A percentile compares a stretch with the other conserved stretches of the same genome.
phyloP scores from a whole-genome alignment of 345 rosid genomes.

The Angophora floribunda region DNA sequence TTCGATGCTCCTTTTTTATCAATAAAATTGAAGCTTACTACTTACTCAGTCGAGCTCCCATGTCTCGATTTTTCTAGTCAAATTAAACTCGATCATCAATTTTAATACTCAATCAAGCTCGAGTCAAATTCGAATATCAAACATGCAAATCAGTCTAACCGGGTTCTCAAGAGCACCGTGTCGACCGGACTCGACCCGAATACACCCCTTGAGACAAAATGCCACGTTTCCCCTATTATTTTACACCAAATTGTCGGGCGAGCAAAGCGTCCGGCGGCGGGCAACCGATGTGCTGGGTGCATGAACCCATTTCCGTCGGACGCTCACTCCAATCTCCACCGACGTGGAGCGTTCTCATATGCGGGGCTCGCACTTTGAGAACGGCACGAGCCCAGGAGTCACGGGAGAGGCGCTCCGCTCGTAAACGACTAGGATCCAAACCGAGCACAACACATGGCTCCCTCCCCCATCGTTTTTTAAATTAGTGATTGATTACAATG shows the following conservation, averaged over 20 bases:
- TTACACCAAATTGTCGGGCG: not conserved
- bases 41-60: not conserved
- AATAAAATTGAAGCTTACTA: too few species aligned
- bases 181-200: too few species aligned
- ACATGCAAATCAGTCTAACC: too few species aligned
- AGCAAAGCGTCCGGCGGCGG: not conserved
- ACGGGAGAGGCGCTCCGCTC: too few species aligned
- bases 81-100: not conserved
- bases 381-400: not conserved
- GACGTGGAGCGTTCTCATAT: not conserved
- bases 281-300: not conserved
- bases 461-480: too few species aligned
- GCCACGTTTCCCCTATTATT: not conserved
- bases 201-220: not conserved
- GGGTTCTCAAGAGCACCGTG: too few species aligned
- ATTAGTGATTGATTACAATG: too few species aligned
- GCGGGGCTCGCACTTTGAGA: not conserved
- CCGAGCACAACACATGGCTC: too few species aligned
- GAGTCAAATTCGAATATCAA: not conserved
- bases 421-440: too few species aligned
- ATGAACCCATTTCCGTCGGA: not conserved
- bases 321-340: not conserved
- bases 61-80: not conserved
- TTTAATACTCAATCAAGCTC: not conserved
- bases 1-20: fast-evolving